A percentile compares a stretch with the other conserved stretches of the same genome.
Evolutionary conservation across 768 basidiomycete species (phyloP).

Genomic region (Tephrocybe sp.): DNA sequence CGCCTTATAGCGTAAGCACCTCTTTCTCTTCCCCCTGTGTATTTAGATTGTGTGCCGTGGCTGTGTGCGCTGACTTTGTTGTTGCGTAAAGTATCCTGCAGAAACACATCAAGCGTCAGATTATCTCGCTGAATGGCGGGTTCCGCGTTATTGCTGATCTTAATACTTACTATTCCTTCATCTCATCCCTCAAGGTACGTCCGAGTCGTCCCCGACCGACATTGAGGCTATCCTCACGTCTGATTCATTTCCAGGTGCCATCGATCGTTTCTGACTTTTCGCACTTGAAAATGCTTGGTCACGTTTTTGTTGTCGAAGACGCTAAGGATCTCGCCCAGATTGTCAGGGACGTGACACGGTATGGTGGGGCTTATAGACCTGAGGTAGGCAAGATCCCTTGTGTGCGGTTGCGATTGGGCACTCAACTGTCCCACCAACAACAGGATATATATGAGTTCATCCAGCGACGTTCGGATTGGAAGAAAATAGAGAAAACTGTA

Average conservation of each 20-base stretch:
- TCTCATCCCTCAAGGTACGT: constrained; percentile 76
- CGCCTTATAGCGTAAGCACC: constrained; percentile 72
- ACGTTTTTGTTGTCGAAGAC: constrained; percentile 93
- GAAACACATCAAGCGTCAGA: constrained; percentile 96
- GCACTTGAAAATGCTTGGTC: constrained; percentile 94
- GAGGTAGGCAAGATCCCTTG: constrained; percentile 54
- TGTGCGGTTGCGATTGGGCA: no score
- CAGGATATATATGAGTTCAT: constrained; percentile 96
- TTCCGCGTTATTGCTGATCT: constrained; percentile 96
- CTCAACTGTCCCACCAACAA: no score
- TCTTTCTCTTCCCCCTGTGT: background rate
- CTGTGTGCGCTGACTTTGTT: background rate
- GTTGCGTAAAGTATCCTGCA: constrained; percentile 73
- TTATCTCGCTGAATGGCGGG: constrained; percentile 90
- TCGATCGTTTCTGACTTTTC: constrained; percentile 88
- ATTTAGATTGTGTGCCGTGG: background rate
- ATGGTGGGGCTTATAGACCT: constrained; percentile 92
- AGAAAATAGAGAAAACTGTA: constrained; percentile 95
- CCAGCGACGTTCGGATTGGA: constrained; percentile 94
- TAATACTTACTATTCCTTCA: constrained; percentile 90
- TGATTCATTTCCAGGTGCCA: constrained; percentile 46
- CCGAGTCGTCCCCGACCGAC: background rate
- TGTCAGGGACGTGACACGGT: constrained; percentile 91
- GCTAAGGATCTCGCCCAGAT: constrained; percentile 97
- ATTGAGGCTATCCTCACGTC: background rate